Percentiles rank a stretch among this genome's conserved stretches.
These are phyloP conservation scores for Colletotrichum coccodes DNA, from an alignment of 2,329 filamentous ascomycete genomes.

Conservation along the genomic window DNA sequence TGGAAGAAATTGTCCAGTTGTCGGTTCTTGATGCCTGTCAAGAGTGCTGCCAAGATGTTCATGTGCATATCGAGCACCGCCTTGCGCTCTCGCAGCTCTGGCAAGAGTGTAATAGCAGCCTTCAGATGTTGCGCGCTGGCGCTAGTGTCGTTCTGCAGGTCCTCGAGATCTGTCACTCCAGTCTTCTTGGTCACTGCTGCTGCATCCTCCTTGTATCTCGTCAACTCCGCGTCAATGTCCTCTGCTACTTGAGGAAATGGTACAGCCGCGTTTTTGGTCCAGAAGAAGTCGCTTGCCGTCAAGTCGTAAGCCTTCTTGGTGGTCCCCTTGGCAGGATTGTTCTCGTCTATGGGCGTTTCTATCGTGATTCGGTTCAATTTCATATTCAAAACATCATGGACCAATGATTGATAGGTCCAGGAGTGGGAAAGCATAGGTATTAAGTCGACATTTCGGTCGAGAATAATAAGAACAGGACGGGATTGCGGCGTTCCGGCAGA, in stretches of 20 bases:
- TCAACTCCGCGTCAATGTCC: conserved; percentile 93
- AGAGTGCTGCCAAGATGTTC: conserved; percentile 79
- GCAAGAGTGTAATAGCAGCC: conserved; percentile 91
- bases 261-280: conserved; percentile 88
- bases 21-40: conserved; percentile 81
- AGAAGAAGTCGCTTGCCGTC: conserved; percentile 93
- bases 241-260: conserved; percentile 97
- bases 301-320: conserved; percentile 92
- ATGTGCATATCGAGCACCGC: conserved; percentile 97
- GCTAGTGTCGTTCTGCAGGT: conserved; percentile 88
- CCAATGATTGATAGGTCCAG: conserved; percentile 82
- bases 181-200: conserved; percentile 96
- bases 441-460: conserved; percentile 94
- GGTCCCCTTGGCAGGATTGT: conserved; percentile 77
- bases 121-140: conserved; percentile 95
- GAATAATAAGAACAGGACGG: conserved; percentile 88
- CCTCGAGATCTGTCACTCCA: conserved; percentile 90
- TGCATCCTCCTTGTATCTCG: conserved; percentile 94
- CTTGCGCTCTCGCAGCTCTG: conserved; percentile 92
- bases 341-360: conserved; percentile 83
- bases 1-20: conserved; percentile 98
- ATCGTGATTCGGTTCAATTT: conserved; percentile 93
- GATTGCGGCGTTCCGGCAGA: conserved; percentile 74
- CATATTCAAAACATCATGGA: conserved; percentile 70
- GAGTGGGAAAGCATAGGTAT: conserved; percentile 99